A percentile compares a stretch with the other conserved stretches of the same genome.
Conservation (phyloP, 1,284 basidiomycete species). For the Papiliotrema laurentii region DNA sequence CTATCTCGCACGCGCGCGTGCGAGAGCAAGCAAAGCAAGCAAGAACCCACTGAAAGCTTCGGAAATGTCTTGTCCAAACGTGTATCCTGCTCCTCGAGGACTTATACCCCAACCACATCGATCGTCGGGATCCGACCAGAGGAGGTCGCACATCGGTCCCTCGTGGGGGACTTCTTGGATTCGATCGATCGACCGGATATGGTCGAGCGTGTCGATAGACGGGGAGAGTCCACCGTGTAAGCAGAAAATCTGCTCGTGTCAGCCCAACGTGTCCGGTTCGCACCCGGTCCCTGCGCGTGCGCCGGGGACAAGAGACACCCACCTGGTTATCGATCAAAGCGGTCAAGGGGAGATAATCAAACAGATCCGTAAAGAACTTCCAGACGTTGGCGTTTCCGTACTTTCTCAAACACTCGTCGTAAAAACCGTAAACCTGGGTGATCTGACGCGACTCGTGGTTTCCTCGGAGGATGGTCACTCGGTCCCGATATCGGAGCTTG, state of each 20-base stretch:
- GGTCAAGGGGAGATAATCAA: constrained; percentile 95
- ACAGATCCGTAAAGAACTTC: constrained; percentile 98
- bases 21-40: too few relatives aligned
- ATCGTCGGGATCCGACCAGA: constrained; percentile 99
- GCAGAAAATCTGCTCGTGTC: constrained; percentile 91
- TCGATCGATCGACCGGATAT: constrained; percentile 95
- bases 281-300: too few relatives aligned
- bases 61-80: constrained; percentile 95
- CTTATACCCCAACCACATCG: constrained; percentile 99
- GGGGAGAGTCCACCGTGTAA: constrained; percentile 97
- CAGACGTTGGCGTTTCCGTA: constrained; percentile 99
- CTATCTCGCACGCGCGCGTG: too few relatives aligned
- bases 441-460: constrained; percentile 99
- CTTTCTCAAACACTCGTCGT: constrained; percentile 98
- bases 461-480: constrained; percentile 94
- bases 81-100: constrained; percentile 97
- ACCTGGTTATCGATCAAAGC: constrained; percentile 98
- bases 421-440: constrained; percentile 99
- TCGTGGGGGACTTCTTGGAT: constrained; percentile 99
- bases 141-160: constrained; percentile 97
- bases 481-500: constrained; percentile 96
- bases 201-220: constrained; percentile 98
- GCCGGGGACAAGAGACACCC: constrained; percentile 37
- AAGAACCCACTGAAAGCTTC: constrained; percentile 54
- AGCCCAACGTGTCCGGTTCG: too few relatives aligned